A percentile compares a stretch with the other conserved stretches of the same genome.
Evolutionary conservation across 2,329 filamentous ascomycete genomes (phyloP).

Genomic region (Claviceps monticola): DNA sequence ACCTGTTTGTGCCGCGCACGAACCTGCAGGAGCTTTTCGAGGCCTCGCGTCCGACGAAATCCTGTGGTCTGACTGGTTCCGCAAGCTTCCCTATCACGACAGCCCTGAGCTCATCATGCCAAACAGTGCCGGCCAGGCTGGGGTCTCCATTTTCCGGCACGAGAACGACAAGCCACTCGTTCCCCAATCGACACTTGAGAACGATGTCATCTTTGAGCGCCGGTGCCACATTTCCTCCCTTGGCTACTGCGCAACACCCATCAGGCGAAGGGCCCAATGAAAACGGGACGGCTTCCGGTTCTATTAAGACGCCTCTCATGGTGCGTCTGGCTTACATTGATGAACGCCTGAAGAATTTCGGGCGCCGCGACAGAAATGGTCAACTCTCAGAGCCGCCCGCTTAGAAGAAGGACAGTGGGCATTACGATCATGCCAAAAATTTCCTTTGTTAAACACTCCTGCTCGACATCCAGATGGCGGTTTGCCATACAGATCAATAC

Average conservation of each 20-base stretch:
- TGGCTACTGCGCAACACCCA: slow-evolving; percentile 41
- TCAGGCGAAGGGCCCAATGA: slow-evolving; percentile 15
- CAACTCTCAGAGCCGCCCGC: slow-evolving; percentile 37
- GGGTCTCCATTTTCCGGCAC: slow-evolving; percentile 43
- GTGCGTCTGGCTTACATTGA: slow-evolving; percentile 44
- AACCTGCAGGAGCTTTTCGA: slow-evolving; percentile 29
- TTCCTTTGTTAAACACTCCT: not conserved
- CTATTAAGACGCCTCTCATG: slow-evolving; percentile 30
- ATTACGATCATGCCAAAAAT: not conserved
- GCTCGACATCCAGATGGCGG: not conserved
- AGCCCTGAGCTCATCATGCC: slow-evolving; percentile 12
- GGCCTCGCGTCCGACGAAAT: slow-evolving; percentile 11
- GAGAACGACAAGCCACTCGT: slow-evolving; percentile 39
- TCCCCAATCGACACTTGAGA: slow-evolving; percentile 42
- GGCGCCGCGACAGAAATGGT: slow-evolving; percentile 26
- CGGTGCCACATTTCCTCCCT: slow-evolving; percentile 33
- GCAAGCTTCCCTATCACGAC: slow-evolving; percentile 2
- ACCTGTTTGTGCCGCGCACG: slow-evolving; percentile 26
- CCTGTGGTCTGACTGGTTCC: not conserved
- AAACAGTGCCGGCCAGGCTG: slow-evolving; percentile 31
- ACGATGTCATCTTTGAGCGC: slow-evolving; percentile 29
- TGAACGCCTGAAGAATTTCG: slow-evolving; percentile 40
- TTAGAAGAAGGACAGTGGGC: slow-evolving; percentile 11
- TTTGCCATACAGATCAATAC: slow-evolving; percentile 3
- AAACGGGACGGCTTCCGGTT: slow-evolving; percentile 6